A percentile compares a stretch with the other conserved stretches of the same genome.
These are phyloP conservation scores for Stephanodiscus triporus DNA, from an alignment of 108 stramenopile genomes.

Conservation along the genomic window DNA sequence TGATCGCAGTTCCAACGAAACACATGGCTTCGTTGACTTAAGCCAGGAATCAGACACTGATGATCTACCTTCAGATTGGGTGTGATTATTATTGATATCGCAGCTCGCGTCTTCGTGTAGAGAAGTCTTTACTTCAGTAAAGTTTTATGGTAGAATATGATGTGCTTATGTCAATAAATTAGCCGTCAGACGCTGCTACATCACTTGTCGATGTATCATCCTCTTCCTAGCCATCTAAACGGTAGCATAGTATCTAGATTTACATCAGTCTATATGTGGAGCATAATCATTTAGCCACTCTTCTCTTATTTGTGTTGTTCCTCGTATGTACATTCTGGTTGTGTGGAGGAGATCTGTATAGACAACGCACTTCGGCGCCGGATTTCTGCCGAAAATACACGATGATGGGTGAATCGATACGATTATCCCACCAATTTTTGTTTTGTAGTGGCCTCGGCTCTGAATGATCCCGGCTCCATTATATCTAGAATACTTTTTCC, in stretches of 20 bases:
- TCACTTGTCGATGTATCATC: background rate
- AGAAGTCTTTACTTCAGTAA: background rate
- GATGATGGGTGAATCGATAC: conserved; percentile 95
- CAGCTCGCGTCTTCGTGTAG: background rate
- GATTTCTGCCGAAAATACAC: conserved; percentile 91
- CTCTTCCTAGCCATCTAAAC: no score
- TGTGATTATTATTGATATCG: no score
- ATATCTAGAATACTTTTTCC: conserved; percentile 62
- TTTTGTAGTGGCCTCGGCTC: conserved; percentile 89
- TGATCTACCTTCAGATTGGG: background rate
- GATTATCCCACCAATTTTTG: conserved; percentile 82
- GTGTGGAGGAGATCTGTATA: conserved; percentile 92
- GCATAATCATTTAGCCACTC: conserved; percentile 73
- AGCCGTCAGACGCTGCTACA: background rate
- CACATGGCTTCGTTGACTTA: background rate
- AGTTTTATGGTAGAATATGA: background rate
- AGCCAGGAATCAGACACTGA: background rate
- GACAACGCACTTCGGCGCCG: conserved; percentile 91
- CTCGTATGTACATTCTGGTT: conserved; percentile 81
- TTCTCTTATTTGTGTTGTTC: conserved; percentile 82
- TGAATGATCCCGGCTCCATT: conserved; percentile 77
- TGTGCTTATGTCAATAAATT: no score
- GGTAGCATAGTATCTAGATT: no score
- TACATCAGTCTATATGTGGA: no score
- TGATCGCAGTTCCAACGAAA: background rate